Conservation (phyloP, 345 rosid genomes). For the Bruguiera sexangula region DNA sequence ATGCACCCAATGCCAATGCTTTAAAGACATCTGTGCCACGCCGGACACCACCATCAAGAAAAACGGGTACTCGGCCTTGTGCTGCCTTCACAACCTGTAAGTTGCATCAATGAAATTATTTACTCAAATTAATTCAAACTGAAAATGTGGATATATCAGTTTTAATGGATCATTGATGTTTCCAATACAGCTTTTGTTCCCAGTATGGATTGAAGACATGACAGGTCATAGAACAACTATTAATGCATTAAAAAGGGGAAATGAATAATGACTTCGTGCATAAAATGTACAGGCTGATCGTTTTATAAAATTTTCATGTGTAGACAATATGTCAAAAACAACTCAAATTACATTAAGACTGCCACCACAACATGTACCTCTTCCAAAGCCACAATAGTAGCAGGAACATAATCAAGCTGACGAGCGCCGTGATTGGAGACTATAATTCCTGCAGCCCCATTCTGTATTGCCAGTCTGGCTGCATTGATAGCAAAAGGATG, state of each 20-base stretch:
- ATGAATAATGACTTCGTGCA: background rate
- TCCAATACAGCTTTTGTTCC: no score
- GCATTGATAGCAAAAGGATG: slow-evolving; percentile 11
- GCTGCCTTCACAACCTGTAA: slow-evolving; percentile 82
- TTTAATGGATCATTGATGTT: no score
- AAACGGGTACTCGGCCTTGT: slow-evolving; percentile 80
- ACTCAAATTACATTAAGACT: background rate
- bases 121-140: background rate
- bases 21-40: slow-evolving; percentile 99
- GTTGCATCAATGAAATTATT: background rate
- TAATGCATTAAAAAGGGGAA: no score
- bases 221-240: no score
- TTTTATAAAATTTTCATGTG: no score
- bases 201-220: no score
- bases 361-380: slow-evolving; percentile 44
- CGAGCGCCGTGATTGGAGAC: slow-evolving; percentile 97
- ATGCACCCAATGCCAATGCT: slow-evolving; percentile 96
- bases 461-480: slow-evolving; percentile 69
- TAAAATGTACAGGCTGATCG: no score
- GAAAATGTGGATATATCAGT: no score
- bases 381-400: slow-evolving; percentile 79
- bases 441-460: slow-evolving; percentile 85
- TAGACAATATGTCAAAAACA: background rate
- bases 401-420: slow-evolving; percentile 88
- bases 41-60: slow-evolving; percentile 92